phyloP scores from a whole-genome alignment of 2,329 filamentous ascomycete genomes.

The Elsinoe fawcettii region DNA sequence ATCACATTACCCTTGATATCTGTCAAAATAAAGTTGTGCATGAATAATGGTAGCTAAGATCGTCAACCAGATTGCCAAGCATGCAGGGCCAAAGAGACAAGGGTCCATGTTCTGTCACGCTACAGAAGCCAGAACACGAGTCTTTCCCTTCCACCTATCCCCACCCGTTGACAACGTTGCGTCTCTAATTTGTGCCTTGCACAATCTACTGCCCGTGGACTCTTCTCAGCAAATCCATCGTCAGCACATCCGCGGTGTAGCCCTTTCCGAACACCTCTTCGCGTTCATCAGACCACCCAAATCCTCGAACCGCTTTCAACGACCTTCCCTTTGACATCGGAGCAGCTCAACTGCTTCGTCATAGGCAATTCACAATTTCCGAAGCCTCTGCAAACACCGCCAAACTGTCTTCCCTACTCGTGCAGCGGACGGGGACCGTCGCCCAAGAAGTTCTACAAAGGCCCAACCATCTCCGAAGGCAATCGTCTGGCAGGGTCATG shows the following conservation, averaged over 20 bases:
- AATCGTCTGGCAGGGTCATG: slow-evolving; percentile 37
- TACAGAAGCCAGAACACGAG: background rate
- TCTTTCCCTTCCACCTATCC: background rate
- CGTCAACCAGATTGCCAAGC: background rate
- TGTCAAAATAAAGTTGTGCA: background rate
- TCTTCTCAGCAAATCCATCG: too few relatives aligned
- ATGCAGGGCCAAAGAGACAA: background rate
- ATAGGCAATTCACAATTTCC: slow-evolving; percentile 2
- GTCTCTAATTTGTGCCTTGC: slow-evolving; percentile 3
- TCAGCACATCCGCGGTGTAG: background rate
- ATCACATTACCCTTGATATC: background rate
- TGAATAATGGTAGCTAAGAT: background rate
- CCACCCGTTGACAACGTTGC: slow-evolving; percentile 2
- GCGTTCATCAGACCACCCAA: background rate
- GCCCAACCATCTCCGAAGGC: slow-evolving; percentile 51
- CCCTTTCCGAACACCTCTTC: background rate
- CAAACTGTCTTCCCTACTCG: slow-evolving; percentile 91
- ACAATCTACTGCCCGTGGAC: background rate
- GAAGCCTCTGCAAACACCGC: slow-evolving; percentile 57
- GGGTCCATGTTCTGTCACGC: background rate
- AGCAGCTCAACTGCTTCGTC: slow-evolving; percentile 6
- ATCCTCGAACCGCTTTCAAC: background rate
- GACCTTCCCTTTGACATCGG: background rate
- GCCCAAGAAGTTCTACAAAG: slow-evolving; percentile 66
- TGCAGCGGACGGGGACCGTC: slow-evolving; percentile 82